These are phyloP conservation scores for Anacardium occidentale DNA, from an alignment of 345 rosid genomes.

Conservation along the genomic window DNA sequence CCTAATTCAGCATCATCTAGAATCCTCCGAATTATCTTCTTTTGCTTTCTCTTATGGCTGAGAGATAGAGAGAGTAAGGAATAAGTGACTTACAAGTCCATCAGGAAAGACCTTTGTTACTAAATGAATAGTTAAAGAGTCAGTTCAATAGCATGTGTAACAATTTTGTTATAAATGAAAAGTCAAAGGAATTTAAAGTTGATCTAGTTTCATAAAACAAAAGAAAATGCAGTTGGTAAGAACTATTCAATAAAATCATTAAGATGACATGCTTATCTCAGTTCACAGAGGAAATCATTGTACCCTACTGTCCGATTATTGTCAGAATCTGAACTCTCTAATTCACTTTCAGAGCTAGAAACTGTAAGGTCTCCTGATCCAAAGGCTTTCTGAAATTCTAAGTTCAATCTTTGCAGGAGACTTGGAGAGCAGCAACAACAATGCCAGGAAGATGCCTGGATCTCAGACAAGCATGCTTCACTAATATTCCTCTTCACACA, in stretches of 20 bases:
- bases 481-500: constrained; percentile 83
- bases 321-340: constrained; percentile 67
- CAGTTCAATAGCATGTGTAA: neutral
- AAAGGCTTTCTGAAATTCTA: constrained; percentile 72
- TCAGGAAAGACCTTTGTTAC: neutral
- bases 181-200: neutral
- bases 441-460: constrained; percentile 70
- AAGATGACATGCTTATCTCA: neutral
- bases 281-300: constrained; percentile 10
- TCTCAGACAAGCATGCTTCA: constrained; percentile 62
- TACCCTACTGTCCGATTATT: constrained; percentile 53
- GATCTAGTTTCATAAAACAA: neutral
- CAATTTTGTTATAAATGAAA: neutral
- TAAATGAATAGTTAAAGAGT: neutral
- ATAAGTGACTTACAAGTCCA: constrained; percentile 9
- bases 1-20: constrained; percentile 98
- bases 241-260: neutral
- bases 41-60: constrained; percentile 65
- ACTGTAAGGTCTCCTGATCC: constrained; percentile 34
- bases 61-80: constrained; percentile 25
- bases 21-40: constrained; percentile 90
- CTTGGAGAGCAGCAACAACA: constrained; percentile 86
- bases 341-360: constrained; percentile 65
- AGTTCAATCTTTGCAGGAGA: constrained; percentile 58
- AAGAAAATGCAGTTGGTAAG: neutral